phyloP scores from a whole-genome alignment of 2,329 filamentous ascomycete species.

The Colletotrichum neosansevieriae region DNA sequence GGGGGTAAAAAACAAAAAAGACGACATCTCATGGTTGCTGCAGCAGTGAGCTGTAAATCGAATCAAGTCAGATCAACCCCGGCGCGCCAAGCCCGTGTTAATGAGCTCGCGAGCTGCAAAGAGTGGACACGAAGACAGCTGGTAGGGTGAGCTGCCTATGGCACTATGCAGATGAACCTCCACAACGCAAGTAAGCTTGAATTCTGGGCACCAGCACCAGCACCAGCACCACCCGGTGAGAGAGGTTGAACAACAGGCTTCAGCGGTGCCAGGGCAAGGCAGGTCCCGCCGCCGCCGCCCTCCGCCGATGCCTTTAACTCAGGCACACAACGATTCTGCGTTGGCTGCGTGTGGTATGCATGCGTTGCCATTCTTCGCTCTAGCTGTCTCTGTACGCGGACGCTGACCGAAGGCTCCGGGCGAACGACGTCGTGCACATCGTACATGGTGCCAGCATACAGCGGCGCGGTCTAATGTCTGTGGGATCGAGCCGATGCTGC shows the following conservation, averaged over 20 bases:
- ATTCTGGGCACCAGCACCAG: constrained; percentile 20
- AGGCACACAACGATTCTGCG: constrained; percentile 21
- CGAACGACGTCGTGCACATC: constrained; percentile 14
- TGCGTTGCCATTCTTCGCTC: background rate
- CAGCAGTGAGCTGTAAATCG: constrained; percentile 37
- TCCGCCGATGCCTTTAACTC: background rate
- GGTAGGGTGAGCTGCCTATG: constrained; percentile 25
- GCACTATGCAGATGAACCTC: constrained; percentile 24
- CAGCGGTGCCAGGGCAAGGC: constrained; percentile 7
- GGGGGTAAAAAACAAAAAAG: background rate
- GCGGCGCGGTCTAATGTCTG: constrained; percentile 25
- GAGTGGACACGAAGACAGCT: constrained; percentile 19
- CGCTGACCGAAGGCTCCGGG: constrained; percentile 26
- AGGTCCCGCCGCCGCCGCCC: constrained; percentile 1
- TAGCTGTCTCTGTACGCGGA: constrained; percentile 20
- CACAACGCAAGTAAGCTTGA: constrained; percentile 38
- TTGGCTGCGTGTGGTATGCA: constrained; percentile 1
- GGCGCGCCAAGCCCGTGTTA: constrained; percentile 38
- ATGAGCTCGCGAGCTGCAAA: constrained; percentile 31
- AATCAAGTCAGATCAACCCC: constrained; percentile 29
- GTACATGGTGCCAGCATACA: constrained; percentile 8
- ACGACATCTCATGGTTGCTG: constrained; percentile 25
- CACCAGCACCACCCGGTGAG: background rate
- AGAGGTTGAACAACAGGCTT: background rate
- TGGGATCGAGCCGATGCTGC: constrained; percentile 23